Percentiles rank a stretch among this genome's conserved stretches.
Conservation (phyloP, 768 basidiomycete genomes). For the Calocybe cyanea region DNA sequence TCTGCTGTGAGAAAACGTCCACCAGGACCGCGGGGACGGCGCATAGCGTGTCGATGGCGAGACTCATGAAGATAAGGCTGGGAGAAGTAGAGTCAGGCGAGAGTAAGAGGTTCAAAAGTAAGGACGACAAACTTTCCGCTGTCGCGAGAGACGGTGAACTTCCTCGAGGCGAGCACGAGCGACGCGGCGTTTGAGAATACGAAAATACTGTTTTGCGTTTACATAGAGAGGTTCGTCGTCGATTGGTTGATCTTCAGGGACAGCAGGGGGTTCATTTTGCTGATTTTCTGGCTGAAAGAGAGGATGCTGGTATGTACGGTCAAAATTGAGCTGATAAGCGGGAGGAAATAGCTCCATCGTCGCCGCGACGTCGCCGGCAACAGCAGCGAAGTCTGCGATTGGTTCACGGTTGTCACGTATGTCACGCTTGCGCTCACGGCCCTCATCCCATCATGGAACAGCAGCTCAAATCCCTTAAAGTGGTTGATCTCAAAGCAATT, state of each 20-base stretch:
- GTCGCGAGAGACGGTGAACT: conserved; percentile 85
- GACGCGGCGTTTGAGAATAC: conserved; percentile 92
- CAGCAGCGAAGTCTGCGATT: conserved; percentile 39
- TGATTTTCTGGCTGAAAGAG: conserved; percentile 19
- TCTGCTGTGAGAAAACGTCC: conserved; percentile 97
- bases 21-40: conserved; percentile 93
- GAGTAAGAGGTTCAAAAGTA: conserved; percentile 3
- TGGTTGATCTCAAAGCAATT: conserved; percentile 64
- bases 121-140: conserved; percentile 70
- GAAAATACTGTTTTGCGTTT: conserved; percentile 98
- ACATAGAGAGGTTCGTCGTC: conserved; percentile 99
- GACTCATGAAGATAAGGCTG: conserved; percentile 99
- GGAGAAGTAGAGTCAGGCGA: conserved; percentile 2
- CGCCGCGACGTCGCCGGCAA: conserved; percentile 46
- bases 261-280: conserved; percentile 17
- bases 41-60: conserved; percentile 97
- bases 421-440: conserved; percentile 21
- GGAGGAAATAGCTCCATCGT: conserved; percentile 47
- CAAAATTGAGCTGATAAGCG: conserved; percentile 45
- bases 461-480: conserved; percentile 61
- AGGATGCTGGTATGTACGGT: conserved; percentile 20
- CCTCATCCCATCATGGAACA: conserved; percentile 28
- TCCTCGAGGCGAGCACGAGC: conserved; percentile 92
- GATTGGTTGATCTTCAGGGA: conserved; percentile 36
- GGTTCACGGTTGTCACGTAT: conserved; percentile 29